These are phyloP conservation scores for Geotrichum reessii DNA, from an alignment of 1,139 yeast species.

Conservation along the genomic window DNA sequence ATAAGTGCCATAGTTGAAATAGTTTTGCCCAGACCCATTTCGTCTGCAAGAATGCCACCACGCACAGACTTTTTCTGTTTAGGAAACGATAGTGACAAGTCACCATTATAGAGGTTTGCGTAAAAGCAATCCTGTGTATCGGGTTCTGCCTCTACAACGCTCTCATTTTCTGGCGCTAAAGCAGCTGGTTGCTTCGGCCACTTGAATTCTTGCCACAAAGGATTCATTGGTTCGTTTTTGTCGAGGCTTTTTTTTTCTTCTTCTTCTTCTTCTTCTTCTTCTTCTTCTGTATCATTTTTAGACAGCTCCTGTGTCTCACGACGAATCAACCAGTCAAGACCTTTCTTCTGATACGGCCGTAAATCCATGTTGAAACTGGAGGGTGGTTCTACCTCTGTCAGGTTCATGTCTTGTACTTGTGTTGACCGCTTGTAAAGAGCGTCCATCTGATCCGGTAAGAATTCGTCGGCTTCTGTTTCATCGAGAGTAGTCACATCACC, in stretches of 20 bases:
- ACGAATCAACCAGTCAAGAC: constrained; percentile 74
- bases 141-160: not conserved
- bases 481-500: constrained; percentile 21
- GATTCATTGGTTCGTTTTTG: constrained; percentile 61
- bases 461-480: constrained; percentile 39
- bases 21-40: constrained; percentile 95
- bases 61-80: constrained; percentile 44
- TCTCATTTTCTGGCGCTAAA: not conserved
- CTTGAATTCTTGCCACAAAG: constrained; percentile 72
- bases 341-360: constrained; percentile 72
- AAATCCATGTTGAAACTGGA: constrained; percentile 50
- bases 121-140: constrained; percentile 43
- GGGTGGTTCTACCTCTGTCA: constrained; percentile 66
- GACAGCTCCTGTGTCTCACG: constrained; percentile 52
- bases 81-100: constrained; percentile 65
- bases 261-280: constrained; percentile 27
- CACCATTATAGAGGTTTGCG: constrained; percentile 80
- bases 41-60: constrained; percentile 96
- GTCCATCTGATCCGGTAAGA: constrained; percentile 68
- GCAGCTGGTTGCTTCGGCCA: constrained; percentile 55
- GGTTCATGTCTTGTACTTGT: constrained; percentile 38
- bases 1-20: constrained; percentile 74
- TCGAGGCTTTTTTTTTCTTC: constrained; percentile 27
- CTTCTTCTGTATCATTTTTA: constrained; percentile 32
- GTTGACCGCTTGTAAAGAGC: constrained; percentile 63